A percentile compares a stretch with the other conserved stretches of the same genome.
phyloP scores from a whole-genome alignment of 2,329 filamentous ascomycete species.

The Dactylellina leptospora region DNA sequence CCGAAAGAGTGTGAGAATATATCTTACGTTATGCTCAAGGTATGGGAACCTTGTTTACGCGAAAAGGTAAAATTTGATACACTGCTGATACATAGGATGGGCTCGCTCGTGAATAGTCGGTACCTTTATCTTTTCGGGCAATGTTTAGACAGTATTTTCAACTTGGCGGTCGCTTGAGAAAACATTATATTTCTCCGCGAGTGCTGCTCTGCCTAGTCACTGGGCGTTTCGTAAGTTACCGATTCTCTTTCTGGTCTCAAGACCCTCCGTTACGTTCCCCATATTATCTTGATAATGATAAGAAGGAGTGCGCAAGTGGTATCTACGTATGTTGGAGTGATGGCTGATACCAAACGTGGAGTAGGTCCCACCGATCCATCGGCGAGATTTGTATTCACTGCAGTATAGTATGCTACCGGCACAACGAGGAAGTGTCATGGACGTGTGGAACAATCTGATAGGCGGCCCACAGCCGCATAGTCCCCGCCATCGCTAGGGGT shows the following conservation, averaged over 20 bases:
- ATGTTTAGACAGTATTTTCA: slow-evolving; percentile 99
- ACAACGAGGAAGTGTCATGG: slow-evolving; percentile 77
- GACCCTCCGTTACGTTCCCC: not conserved
- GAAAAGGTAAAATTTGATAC: not conserved
- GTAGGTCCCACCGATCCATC: slow-evolving; percentile 84
- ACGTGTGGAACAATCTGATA: slow-evolving; percentile 84
- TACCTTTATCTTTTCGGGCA: slow-evolving; percentile 85
- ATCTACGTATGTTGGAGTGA: too few relatives aligned
- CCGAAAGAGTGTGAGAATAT: slow-evolving; percentile 65
- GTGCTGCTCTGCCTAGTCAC: slow-evolving; percentile 89
- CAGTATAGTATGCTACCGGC: slow-evolving; percentile 98
- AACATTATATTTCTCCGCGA: slow-evolving; percentile 89
- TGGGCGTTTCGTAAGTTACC: slow-evolving; percentile 73
- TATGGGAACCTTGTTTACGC: slow-evolving; percentile 60
- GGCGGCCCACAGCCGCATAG: slow-evolving; percentile 60
- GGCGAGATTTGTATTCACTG: slow-evolving; percentile 91
- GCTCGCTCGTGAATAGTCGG: slow-evolving; percentile 71
- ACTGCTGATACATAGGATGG: slow-evolving; percentile 33
- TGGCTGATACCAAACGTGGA: slow-evolving; percentile 9
- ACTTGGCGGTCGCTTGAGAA: slow-evolving; percentile 87
- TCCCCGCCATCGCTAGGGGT: slow-evolving; percentile 31
- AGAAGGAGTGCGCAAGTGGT: too few relatives aligned
- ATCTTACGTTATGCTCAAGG: slow-evolving; percentile 87
- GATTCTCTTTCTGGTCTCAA: not conserved
- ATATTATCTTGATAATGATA: not conserved